A percentile compares a stretch with the other conserved stretches of the same genome.
phyloP scores from a whole-genome alignment of 2,329 filamentous ascomycete species.

The Tolypocladium endophyticum region DNA sequence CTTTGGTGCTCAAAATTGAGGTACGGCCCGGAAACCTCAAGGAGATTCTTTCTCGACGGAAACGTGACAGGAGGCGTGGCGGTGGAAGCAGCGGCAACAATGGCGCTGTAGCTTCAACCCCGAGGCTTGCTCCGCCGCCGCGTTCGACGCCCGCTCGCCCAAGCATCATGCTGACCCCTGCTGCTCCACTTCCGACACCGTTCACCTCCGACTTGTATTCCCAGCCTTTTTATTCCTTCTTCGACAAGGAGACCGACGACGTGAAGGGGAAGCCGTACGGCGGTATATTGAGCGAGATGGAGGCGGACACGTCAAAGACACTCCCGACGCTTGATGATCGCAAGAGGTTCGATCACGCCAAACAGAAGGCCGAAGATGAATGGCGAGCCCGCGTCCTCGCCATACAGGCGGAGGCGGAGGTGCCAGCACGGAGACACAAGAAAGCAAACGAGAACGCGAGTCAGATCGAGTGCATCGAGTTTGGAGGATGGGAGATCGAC shows the following conservation, averaged over 20 bases:
- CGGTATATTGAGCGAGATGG: conserved; percentile 77
- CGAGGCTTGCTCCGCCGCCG: conserved; percentile 13
- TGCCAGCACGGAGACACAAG: conserved; percentile 52
- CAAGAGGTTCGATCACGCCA: conserved; percentile 78
- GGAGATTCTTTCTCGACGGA: conserved; percentile 23
- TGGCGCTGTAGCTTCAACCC: neutral
- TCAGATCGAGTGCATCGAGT: conserved; percentile 98
- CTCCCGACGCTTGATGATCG: conserved; percentile 72
- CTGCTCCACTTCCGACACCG: conserved; percentile 38
- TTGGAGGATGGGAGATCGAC: conserved; percentile 95
- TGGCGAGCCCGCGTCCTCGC: conserved; percentile 60
- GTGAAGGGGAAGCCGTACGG: conserved; percentile 90
- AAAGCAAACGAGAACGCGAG: conserved; percentile 81
- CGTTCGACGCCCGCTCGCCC: conserved; percentile 10
- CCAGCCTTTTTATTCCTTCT: conserved; percentile 78
- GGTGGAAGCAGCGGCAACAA: neutral
- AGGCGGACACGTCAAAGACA: conserved; percentile 86
- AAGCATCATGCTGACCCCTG: conserved; percentile 5
- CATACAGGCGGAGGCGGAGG: conserved; percentile 53
- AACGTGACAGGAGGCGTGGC: conserved; percentile 19
- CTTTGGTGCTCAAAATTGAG: conserved; percentile 24
- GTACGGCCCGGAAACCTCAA: conserved; percentile 27
- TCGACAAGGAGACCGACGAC: conserved; percentile 82
- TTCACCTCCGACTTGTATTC: conserved; percentile 51
- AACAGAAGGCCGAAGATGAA: conserved; percentile 82